A percentile compares a stretch with the other conserved stretches of the same genome.
Evolutionary conservation across 768 basidiomycete species (phyloP).

Genomic region (Naganishia kalamii): DNA sequence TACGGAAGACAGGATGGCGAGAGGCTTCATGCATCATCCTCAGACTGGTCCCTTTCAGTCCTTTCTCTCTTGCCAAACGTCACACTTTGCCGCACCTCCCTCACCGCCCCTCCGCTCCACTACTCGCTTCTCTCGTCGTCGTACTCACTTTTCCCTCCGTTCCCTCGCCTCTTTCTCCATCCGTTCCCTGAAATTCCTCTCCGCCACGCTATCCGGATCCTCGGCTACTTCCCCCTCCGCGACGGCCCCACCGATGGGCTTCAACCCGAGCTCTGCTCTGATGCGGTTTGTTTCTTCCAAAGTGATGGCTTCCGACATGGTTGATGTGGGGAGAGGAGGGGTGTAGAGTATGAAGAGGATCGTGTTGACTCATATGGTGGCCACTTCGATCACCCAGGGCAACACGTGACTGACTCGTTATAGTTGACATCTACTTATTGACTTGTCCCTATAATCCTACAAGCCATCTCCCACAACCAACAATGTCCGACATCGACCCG

Average conservation of each 20-base stretch:
- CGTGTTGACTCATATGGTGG: no score
- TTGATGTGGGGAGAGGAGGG: background rate
- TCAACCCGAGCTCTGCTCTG: slow-evolving; percentile 85
- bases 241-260: slow-evolving; percentile 56
- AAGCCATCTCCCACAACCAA: background rate
- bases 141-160: slow-evolving; percentile 51
- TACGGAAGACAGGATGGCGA: background rate
- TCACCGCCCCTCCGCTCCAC: background rate
- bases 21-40: no score
- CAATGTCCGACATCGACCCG: slow-evolving; percentile 4
- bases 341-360: background rate
- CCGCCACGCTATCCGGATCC: slow-evolving; percentile 66
- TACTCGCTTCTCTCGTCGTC: background rate
- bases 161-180: slow-evolving; percentile 65
- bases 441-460: background rate
- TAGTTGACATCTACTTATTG: background rate
- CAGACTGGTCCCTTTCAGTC: no score
- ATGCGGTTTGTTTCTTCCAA: slow-evolving; percentile 59
- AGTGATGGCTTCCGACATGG: slow-evolving; percentile 33
- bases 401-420: no score
- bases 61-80: no score
- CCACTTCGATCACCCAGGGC: no score
- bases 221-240: slow-evolving; percentile 25
- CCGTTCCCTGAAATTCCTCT: slow-evolving; percentile 71
- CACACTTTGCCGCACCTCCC: no score